Evolutionary conservation across 257 asterid genomes (phyloP), one percentile per base, ranked within the genome.

Genomic region (Nyctanthes arbortristis): DNA sequence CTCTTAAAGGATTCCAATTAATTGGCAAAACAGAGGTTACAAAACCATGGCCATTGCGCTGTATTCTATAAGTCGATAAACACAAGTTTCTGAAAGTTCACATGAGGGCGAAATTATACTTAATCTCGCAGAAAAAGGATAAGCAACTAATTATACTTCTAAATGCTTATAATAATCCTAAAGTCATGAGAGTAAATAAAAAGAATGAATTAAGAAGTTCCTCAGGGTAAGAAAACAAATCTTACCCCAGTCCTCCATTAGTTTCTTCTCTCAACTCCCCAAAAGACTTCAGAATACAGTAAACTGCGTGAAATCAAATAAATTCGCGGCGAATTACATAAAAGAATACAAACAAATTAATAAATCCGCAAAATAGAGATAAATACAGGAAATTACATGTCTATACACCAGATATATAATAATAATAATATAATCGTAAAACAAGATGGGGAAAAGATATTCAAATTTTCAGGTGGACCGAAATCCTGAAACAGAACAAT

Each of bases 241-340:
- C 63, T 75, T 76, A 91, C 97, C 97, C 97, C 97, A 91, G 68
- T 87, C 96, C 71, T 85, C 97, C 97, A 91, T 91, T 69, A n/a
- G 29, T 63, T 69, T 40, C 45, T 73, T 64, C 82, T 71, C 79
- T 30, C 66, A 36, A 57, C 52, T 59, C 72, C 25, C 64, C 36
- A 59, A 61, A 55, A 30, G 30, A 43, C 77, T 75, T 72, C 74
- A 65, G 72, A 40, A 12, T 33, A 32, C 58, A 18, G 33, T 2
- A 7, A 55, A 74, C 52, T 39, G 79, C 76, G 84, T 66, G 73
- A 16, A 67, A 3, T 52, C 59, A 9, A 4, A 52, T 11, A 52
- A 52, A 22, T 49, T 49, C 7, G 22, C 22, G 20, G 54, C 5
- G 10, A 22, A 43, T 16, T 43, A 4, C 55, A 45, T 3, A n/a